Evolutionary conservation across 2,329 filamentous ascomycete genomes (phyloP), one percentile per base, ranked within the genome.

Genomic region (Penicillium oxalicum): DNA sequence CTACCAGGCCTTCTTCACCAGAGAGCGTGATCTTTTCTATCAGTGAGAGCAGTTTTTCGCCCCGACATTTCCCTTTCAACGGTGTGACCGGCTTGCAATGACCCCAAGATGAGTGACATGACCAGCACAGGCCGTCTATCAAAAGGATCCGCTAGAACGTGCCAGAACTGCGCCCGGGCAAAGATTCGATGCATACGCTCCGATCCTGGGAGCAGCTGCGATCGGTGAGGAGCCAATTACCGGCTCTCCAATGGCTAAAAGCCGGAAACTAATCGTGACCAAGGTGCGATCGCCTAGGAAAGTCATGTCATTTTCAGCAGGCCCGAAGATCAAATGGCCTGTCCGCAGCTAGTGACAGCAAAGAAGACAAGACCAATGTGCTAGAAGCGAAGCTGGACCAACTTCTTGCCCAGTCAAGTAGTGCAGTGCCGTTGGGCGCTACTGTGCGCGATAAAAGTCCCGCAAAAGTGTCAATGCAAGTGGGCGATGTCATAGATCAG

Each of bases 341-440:
- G 12, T 4, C 24, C 27, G 18, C n/a, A 3, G 9, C 9, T 18
- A 13, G 4, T 12, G 12, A 33, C 26, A 32, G 40, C 29, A 28
- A 32, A 13, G 27, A 34, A n/a, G 49, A 43, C 5, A 49, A 49
- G 35, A 44, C 51, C 8, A 46, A 49, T 34, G 40, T 38, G 4
- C 45, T 54, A 13, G 51, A 54, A 46, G 40, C 42, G 13, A 43
- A 48, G 36, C 29, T 54, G 7, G 46, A 54, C n/a, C 45, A 47
- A 25, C 46, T 54, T 7, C 44, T 54, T 5, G 49, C 43, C 1
- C 42, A 47, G 25, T 5, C n/a, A 5, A 12, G 9, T 13, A 9
- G n/a, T 3, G 26, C 35, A 5, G 27, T 12, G 26, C 7, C 4
- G 2, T 8, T 9, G 13, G 13, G 9, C 32, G 44, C 36, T 25